Base-by-base conservation (phyloP, 2,329 filamentous ascomycete species). In the Hypoxylon sp. region DNA sequence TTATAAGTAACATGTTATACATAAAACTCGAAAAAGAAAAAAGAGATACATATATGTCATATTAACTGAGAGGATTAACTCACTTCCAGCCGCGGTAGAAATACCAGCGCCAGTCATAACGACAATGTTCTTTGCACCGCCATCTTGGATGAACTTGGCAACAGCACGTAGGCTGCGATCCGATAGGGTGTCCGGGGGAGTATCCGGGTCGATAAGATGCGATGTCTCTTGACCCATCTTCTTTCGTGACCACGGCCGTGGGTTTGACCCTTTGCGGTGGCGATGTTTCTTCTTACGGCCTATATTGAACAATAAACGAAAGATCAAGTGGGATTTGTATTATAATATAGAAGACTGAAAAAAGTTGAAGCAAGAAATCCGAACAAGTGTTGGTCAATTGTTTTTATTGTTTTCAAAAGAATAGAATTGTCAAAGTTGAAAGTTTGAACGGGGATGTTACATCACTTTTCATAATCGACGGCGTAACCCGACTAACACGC, bases 101-200 rank as follows among this genome's bases (percentile, higher is more conserved):
- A 98, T 97, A 52, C 95, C 95, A 11, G 95, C 94, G 65, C 95
- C 95, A 2, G 92, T 94, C 88, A 98, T 90, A 69, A 98, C 92
- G 24, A 97, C 93, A 63, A 99, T 92, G 54, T 86, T 87, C 74
- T 87, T 87, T 35, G 86, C 90, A 53, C 86, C 80, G 50, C 90
- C 92, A 75, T 89, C 85, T 72, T 88, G 89, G 80, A 99, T 94
- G 75, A 92, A 91, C 29, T 92, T 87, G n/a, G 94, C 94, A 42
- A 98, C 84, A 3, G 89, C 92, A 17, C 91, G 84, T 13, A 98
- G 80, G 29, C 87, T 91, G 62, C 94, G 89, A 33, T 87, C 87
- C 46, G 86, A 82, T 13, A 98, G 85, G 0, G 89, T 92, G 59
- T 84, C 77, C 1, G 95, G 89, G 39, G 83, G 81, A 58, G 87